A percentile compares a stretch with the other conserved stretches of the same genome.
phyloP scores from a whole-genome alignment of 805 yeast genomes.

The Phaffomyces antillensis region DNA sequence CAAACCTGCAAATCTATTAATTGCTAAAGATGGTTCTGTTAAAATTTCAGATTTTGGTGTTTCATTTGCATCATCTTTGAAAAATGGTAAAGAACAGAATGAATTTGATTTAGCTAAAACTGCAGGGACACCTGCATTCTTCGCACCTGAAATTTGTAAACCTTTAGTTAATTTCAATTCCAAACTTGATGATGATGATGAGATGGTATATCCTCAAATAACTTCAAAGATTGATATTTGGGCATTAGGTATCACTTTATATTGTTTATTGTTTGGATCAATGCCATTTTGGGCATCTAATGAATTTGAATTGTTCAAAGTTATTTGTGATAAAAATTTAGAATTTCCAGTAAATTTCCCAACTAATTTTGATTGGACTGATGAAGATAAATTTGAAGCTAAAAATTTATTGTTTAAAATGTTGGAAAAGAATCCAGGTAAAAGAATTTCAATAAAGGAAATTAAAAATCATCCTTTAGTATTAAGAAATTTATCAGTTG shows the following conservation, averaged over 20 bases:
- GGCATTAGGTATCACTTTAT: conserved; percentile 92
- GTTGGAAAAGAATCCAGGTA: conserved; percentile 61
- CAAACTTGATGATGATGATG: conserved; percentile 10
- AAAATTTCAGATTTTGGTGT: conserved; percentile 98
- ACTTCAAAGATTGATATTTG: conserved; percentile 90
- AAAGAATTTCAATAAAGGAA: conserved; percentile 61
- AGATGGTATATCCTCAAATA: conserved; percentile 38
- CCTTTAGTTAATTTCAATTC: conserved; percentile 25
- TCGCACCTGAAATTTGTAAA: conserved; percentile 87
- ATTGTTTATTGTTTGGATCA: conserved; percentile 78
- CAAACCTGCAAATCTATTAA: conserved; percentile 85
- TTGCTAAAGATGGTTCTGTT: conserved; percentile 61
- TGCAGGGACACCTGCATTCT: conserved; percentile 96
- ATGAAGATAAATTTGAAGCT: conserved; percentile 35
- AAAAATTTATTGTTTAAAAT: conserved; percentile 55
- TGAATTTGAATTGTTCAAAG: conserved; percentile 79
- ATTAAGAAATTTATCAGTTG: conserved; percentile 32
- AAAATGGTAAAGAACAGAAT: conserved; percentile 42
- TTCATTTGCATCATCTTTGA: conserved; percentile 54
- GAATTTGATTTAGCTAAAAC: conserved; percentile 89
- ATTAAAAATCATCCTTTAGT: conserved; percentile 76
- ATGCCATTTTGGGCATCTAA: conserved; percentile 86
- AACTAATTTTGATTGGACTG: conserved; percentile 21
- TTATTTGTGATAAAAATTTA: conserved; percentile 58
- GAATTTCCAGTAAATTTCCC: conserved; percentile 56